These are phyloP conservation scores for Mycosphaerella sp. DNA, from an alignment of 2,329 filamentous ascomycete species.

Conservation along the genomic window DNA sequence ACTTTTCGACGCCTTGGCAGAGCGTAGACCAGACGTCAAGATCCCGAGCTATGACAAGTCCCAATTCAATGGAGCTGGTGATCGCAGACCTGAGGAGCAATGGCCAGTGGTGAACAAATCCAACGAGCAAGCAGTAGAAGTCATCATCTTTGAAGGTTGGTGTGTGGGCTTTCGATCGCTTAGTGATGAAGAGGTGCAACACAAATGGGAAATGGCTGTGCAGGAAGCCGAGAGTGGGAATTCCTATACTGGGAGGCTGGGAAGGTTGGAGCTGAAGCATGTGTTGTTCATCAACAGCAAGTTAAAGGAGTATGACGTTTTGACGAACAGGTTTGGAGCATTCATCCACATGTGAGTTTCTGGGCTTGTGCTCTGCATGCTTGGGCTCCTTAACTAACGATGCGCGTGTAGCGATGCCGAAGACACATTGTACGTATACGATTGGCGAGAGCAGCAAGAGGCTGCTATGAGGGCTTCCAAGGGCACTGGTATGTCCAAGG, in stretches of 20 bases:
- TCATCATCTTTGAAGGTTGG: conserved; percentile 86
- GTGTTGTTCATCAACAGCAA: conserved; percentile 54
- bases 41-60: conserved; percentile 83
- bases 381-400: background rate
- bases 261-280: conserved; percentile 50
- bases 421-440: conserved; percentile 68
- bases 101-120: conserved; percentile 57
- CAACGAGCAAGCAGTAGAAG: conserved; percentile 45
- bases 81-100: conserved; percentile 56
- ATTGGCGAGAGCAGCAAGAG: conserved; percentile 79
- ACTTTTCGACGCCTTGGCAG: conserved; percentile 56
- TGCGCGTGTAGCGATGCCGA: conserved; percentile 56
- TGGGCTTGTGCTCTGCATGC: background rate
- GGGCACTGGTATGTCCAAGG: conserved; percentile 74
- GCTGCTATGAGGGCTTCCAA: conserved; percentile 57
- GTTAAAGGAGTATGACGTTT: conserved; percentile 51
- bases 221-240: conserved; percentile 41
- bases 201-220: conserved; percentile 48
- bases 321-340: conserved; percentile 55
- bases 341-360: conserved; percentile 57
- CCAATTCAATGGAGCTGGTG: conserved; percentile 66
- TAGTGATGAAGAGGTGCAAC: conserved; percentile 47
- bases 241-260: conserved; percentile 46
- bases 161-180: conserved; percentile 75
- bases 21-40: conserved; percentile 45